Conservation (phyloP, 2,329 filamentous ascomycete species). For the Fusarium luffae region DNA sequence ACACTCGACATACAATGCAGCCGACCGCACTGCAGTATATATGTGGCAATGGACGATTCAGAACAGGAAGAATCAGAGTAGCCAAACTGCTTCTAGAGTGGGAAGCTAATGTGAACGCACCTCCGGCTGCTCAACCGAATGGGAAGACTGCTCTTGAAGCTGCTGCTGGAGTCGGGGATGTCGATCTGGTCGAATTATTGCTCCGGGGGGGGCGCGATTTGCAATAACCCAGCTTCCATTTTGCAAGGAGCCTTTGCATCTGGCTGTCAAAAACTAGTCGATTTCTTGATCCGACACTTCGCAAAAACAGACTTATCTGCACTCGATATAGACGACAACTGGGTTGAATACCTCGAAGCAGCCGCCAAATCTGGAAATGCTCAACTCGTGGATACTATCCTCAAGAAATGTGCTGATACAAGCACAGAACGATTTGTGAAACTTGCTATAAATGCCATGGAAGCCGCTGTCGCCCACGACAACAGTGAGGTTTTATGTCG, state of each 20-base stretch:
- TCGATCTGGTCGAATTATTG: neutral
- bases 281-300: neutral
- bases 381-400: neutral
- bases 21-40: neutral
- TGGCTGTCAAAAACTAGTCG: neutral
- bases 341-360: neutral
- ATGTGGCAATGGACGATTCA: accelerated
- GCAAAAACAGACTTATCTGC: neutral
- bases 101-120: neutral
- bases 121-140: neutral
- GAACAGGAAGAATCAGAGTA: accelerated
- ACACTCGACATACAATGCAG: accelerated
- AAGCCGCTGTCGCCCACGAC: accelerated
- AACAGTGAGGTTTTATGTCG: accelerated
- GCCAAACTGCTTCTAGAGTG: neutral
- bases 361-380: accelerated
- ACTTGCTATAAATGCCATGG: neutral
- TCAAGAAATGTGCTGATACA: neutral
- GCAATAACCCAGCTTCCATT: neutral
- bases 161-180: neutral
- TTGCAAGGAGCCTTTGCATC: neutral
- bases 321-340: neutral
- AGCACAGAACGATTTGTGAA: accelerated
- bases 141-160: neutral
- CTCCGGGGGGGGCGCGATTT: neutral